phyloP scores from a whole-genome alignment of 805 yeast genomes.

The Kazachstania taianensis region DNA sequence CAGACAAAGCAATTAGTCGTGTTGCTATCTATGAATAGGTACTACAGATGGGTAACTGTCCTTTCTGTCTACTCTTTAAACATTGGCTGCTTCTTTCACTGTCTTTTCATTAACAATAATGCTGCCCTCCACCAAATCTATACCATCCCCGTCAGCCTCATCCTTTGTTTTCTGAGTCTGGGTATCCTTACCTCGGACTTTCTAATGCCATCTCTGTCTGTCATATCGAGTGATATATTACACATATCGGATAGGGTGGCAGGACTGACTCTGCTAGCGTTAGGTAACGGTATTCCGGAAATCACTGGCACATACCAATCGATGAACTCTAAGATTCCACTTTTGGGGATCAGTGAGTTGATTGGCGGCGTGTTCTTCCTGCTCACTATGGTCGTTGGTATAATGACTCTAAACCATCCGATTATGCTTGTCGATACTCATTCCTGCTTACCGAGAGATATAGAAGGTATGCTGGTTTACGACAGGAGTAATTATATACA shows the following conservation, averaged over 20 bases:
- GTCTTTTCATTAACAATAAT: neutral
- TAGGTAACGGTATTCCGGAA: conserved; percentile 92
- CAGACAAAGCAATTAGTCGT: neutral
- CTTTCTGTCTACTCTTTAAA: neutral
- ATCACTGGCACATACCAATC: conserved; percentile 78
- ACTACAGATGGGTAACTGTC: neutral
- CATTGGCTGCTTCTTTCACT: neutral
- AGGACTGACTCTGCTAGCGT: conserved; percentile 78
- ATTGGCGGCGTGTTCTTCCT: conserved; percentile 84
- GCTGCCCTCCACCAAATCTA: conserved; percentile 5
- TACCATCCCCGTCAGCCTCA: conserved; percentile 15
- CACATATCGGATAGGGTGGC: conserved; percentile 66
- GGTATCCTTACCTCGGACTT: conserved; percentile 78
- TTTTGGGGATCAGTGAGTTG: conserved; percentile 83
- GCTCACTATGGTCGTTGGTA: conserved; percentile 68
- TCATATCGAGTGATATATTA: conserved; percentile 46
- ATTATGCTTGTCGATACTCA: no score
- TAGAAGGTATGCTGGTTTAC: conserved; percentile 5
- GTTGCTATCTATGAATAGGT: conserved; percentile 1
- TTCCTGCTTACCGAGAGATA: no score
- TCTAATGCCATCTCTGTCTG: conserved; percentile 66
- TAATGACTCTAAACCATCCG: conserved; percentile 44
- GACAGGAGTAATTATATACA: conserved; percentile 41
- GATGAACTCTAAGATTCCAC: conserved; percentile 56
- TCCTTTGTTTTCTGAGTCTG: conserved; percentile 46